phyloP scores from a whole-genome alignment of 129 eudicot genomes.

The Artemisia tridentata region DNA sequence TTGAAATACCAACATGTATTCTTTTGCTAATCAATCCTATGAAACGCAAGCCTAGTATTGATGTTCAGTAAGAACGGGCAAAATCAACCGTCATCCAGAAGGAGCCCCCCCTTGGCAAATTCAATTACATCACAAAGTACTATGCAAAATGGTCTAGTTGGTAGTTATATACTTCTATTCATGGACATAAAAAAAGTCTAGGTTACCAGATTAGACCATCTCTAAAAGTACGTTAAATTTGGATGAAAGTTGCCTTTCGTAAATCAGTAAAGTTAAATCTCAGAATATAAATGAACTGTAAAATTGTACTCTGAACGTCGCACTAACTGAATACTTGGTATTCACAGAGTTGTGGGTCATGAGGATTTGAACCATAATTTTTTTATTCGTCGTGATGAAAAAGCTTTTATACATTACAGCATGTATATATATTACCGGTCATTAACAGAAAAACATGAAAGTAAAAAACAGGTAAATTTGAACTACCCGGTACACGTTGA shows the following conservation, averaged over 20 bases:
- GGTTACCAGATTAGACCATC: too few relatives aligned
- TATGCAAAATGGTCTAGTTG: too few relatives aligned
- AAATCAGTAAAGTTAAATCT: neutral
- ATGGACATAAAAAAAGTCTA: too few relatives aligned
- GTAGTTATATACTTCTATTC: too few relatives aligned
- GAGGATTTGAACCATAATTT: slow-evolving; percentile 9
- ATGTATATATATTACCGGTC: slow-evolving; percentile 2
- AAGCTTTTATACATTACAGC: slow-evolving; percentile 3
- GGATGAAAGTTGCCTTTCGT: too few relatives aligned
- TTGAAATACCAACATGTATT: neutral
- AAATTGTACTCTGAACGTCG: neutral
- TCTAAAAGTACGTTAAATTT: too few relatives aligned
- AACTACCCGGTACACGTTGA: slow-evolving; percentile 15
- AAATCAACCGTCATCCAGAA: neutral
- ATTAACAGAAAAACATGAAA: slow-evolving; percentile 22
- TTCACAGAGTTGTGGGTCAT: neutral
- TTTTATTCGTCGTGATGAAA: too few relatives aligned
- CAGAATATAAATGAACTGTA: neutral
- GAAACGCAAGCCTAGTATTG: neutral
- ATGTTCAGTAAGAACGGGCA: neutral
- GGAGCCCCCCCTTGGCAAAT: neutral
- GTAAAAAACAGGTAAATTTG: neutral
- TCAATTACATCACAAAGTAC: too few relatives aligned
- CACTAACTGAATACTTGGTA: slow-evolving; percentile 1
- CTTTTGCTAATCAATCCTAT: neutral